Evolutionary conservation across 2,329 filamentous ascomycete genomes (phyloP).

Genomic region (Teratosphaeria viscida): DNA sequence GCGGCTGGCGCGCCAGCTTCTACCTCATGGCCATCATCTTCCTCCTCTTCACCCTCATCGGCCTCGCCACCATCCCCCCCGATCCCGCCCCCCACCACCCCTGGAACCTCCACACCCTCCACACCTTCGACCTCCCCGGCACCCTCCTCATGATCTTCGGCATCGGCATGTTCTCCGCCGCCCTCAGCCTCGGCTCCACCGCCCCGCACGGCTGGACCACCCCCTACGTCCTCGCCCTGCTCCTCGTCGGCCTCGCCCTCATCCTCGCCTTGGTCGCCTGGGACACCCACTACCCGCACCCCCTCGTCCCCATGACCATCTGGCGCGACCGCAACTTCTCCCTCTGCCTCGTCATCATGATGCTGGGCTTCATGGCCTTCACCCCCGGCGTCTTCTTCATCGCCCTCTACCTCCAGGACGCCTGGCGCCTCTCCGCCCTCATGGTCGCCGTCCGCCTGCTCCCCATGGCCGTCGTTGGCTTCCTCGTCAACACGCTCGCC

Average conservation of each 20-base stretch:
- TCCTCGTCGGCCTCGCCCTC: constrained; percentile 49
- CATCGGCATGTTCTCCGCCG: constrained; percentile 54
- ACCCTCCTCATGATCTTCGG: constrained; percentile 52
- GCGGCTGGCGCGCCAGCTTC: constrained; percentile 54
- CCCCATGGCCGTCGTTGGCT: constrained; percentile 53
- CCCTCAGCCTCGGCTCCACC: constrained; percentile 45
- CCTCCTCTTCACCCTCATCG: constrained; percentile 46
- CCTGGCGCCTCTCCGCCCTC: constrained; percentile 43
- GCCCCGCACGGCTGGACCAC: constrained; percentile 53
- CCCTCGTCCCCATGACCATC: constrained; percentile 44
- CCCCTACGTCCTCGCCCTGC: constrained; percentile 50
- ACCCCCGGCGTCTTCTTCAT: constrained; percentile 33
- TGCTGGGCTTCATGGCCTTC: constrained; percentile 55
- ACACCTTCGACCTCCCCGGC: constrained; percentile 51
- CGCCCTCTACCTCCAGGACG: constrained; percentile 53
- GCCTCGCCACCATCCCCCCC: constrained; percentile 51
- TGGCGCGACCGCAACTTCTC: constrained; percentile 56
- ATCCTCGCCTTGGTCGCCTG: constrained; percentile 51
- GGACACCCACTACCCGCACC: constrained; percentile 44
- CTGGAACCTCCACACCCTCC: constrained; percentile 39
- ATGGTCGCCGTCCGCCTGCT: constrained; percentile 53
- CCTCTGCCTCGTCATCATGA: constrained; percentile 46
- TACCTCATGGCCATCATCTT: constrained; percentile 55
- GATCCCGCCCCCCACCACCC: constrained; percentile 39
- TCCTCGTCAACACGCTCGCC: constrained; percentile 53